These are phyloP conservation scores for Coemansia sp. DNA, from an alignment of 371 early-diverging fungal species.

Conservation along the genomic window DNA sequence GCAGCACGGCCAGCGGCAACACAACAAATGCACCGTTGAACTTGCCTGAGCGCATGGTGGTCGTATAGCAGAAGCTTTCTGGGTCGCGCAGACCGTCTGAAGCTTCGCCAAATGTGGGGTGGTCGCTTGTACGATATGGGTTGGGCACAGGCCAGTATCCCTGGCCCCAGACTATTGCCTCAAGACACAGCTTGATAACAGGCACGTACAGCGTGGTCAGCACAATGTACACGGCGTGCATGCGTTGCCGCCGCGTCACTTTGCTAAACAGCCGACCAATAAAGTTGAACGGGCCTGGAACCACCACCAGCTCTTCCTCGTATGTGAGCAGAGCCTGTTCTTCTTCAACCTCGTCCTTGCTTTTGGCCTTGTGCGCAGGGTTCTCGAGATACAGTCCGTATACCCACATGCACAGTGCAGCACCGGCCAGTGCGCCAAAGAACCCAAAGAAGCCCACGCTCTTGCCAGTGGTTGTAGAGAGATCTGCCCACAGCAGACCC, in stretches of 20 bases:
- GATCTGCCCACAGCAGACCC: slow-evolving; percentile 54
- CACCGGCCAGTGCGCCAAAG: slow-evolving; percentile 47
- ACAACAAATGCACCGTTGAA: slow-evolving; percentile 57
- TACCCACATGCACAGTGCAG: slow-evolving; percentile 42
- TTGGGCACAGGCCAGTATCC: slow-evolving; percentile 60
- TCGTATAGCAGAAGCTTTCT: slow-evolving; percentile 57
- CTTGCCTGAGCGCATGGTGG: slow-evolving; percentile 54
- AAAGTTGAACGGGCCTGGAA: slow-evolving; percentile 31
- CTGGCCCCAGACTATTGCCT: slow-evolving; percentile 60
- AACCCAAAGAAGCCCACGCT: slow-evolving; percentile 53
- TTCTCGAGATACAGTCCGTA: slow-evolving; percentile 39
- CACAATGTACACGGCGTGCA: slow-evolving; percentile 52
- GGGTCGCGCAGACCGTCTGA: slow-evolving; percentile 48
- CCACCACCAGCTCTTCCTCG: slow-evolving; percentile 28
- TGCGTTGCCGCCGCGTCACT: slow-evolving; percentile 31
- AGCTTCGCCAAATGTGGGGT: slow-evolving; percentile 46
- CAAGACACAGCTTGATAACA: slow-evolving; percentile 57
- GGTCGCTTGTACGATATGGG: slow-evolving; percentile 54
- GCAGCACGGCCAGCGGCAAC: slow-evolving; percentile 53
- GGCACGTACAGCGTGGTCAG: slow-evolving; percentile 62
- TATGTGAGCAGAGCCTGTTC: slow-evolving; percentile 24
- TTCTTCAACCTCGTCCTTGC: slow-evolving; percentile 48
- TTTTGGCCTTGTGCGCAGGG: slow-evolving; percentile 18
- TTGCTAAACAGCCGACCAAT: slow-evolving; percentile 33
- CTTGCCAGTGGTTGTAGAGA: slow-evolving; percentile 53